Percentiles rank a stretch among this genome's conserved stretches.
phyloP scores from a whole-genome alignment of 2,329 filamentous ascomycete genomes.

The Coniochaeta sp. region DNA sequence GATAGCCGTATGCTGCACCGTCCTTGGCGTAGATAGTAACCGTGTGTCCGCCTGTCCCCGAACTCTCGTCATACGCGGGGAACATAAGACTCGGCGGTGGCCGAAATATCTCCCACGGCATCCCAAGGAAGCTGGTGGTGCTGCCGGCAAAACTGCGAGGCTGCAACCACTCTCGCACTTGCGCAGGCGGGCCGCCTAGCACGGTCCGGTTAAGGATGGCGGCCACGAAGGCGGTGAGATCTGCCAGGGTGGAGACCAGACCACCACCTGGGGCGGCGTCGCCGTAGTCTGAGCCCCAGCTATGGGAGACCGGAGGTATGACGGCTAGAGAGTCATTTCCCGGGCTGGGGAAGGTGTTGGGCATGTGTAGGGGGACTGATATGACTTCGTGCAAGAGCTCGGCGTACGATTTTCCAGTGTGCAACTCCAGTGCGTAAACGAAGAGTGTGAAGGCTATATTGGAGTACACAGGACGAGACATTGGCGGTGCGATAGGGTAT shows the following conservation, averaged over 20 bases:
- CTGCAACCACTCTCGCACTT: conserved; percentile 11
- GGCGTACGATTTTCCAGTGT: conserved; percentile 20
- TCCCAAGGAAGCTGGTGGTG: conserved; percentile 9
- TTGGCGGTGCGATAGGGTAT: conserved; percentile 20
- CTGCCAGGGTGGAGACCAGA: conserved; percentile 13
- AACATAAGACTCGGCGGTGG: conserved; percentile 11
- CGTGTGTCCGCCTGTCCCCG: conserved; percentile 8
- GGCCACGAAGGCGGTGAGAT: conserved; percentile 11
- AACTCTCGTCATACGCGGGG: neutral
- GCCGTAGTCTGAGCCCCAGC: conserved; percentile 12
- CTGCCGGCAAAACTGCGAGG: conserved; percentile 11
- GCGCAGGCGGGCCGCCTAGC: conserved; percentile 3
- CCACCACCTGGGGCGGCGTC: conserved; percentile 12
- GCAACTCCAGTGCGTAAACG: conserved; percentile 22
- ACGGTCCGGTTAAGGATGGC: conserved; percentile 7
- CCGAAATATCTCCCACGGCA: conserved; percentile 16
- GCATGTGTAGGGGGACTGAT: conserved; percentile 10
- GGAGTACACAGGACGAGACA: conserved; percentile 30
- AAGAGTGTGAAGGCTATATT: conserved; percentile 30
- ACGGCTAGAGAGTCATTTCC: conserved; percentile 11
- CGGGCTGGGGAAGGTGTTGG: conserved; percentile 9
- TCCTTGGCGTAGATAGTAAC: conserved; percentile 12
- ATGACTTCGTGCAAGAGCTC: conserved; percentile 6
- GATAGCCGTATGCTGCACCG: conserved; percentile 14
- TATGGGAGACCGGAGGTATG: conserved; percentile 12